These are phyloP conservation scores for Populus tremula DNA, from an alignment of 345 rosid genomes.

Conservation along the genomic window DNA sequence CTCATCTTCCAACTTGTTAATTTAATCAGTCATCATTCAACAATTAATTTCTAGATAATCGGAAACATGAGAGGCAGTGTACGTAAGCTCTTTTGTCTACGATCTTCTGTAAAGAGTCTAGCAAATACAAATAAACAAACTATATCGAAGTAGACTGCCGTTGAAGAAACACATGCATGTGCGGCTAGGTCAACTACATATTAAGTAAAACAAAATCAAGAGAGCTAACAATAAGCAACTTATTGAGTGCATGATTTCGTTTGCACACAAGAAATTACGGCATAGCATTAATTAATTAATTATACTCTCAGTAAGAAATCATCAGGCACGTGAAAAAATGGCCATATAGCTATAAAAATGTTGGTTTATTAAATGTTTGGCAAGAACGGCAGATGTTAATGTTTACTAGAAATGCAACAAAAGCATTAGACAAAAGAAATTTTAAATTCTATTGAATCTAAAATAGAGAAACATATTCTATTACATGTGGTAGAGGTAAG, in stretches of 20 bases:
- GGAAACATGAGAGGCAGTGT: too few relatives aligned
- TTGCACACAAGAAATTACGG: neutral
- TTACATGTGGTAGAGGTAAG: slow-evolving; percentile 7
- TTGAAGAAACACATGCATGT: neutral
- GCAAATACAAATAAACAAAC: neutral
- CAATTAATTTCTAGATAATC: too few relatives aligned
- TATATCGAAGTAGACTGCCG: neutral
- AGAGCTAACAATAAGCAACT: neutral
- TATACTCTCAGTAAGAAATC: neutral
- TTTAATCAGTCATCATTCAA: too few relatives aligned
- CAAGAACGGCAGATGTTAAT: neutral
- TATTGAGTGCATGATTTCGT: neutral
- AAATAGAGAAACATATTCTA: slow-evolving; percentile 1
- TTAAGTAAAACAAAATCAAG: neutral
- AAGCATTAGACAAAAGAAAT: neutral
- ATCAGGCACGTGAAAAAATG: neutral
- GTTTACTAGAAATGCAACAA: neutral
- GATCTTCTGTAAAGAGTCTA: neutral
- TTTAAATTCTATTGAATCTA: slow-evolving; percentile 2
- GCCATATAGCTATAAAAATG: neutral
- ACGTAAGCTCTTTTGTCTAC: neutral
- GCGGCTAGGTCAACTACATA: neutral
- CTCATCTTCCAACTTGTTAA: neutral
- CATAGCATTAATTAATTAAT: neutral
- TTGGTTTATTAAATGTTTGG: too few relatives aligned